Evolutionary conservation across 352 stramenopile genomes (phyloP), one percentile per base, ranked within the genome.

Genomic region (Halophytophthora batemanensis): DNA sequence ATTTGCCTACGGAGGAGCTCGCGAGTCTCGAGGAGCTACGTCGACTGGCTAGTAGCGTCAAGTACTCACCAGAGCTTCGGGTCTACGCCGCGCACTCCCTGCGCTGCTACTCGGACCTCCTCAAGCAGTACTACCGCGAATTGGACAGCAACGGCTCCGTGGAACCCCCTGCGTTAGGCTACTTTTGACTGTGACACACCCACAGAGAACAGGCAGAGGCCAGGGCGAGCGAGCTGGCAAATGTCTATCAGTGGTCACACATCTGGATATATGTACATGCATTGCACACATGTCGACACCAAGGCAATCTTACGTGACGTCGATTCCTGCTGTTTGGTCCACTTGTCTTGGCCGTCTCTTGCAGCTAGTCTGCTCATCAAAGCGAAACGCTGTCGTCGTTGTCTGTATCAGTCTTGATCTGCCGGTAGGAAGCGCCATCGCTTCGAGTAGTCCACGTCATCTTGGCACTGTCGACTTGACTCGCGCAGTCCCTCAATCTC

Each of bases 401-500:
- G 25, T 31, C 25, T 8, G 4, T 31, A n/a, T 55, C 25, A 6
- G 25, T 41, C 41, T 25, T 57, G 17, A 23, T 45, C 48, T 12
- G 22, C 14, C 36, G 62, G 54, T 8, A 72, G 36, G 19, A 69
- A 29, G 17, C 64, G 59, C 56, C 51, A 74, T 7, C 57, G 48
- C 48, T 74, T 68, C 8, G 71, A 72, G 54, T 81, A 81, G 42
- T 74, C 64, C 8, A 78, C 59, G 15, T 57, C 60, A 1, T 66
- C 57, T 3, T 71, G 49, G 15, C 66, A 63, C 34, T 75, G 69
- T 39, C 61, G 59, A 31, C 74, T 83, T 7, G 82, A 93, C 52
- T 93, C 82, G 3, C 82, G 80, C 10, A 93, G 28, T 0, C 82
- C 82, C 64, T 93, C 82, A 38, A 93, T 88, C 53, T 93, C 82